Evolutionary conservation across 2,329 filamentous ascomycete genomes (phyloP).

Genomic region (Xylariaceae sp.): DNA sequence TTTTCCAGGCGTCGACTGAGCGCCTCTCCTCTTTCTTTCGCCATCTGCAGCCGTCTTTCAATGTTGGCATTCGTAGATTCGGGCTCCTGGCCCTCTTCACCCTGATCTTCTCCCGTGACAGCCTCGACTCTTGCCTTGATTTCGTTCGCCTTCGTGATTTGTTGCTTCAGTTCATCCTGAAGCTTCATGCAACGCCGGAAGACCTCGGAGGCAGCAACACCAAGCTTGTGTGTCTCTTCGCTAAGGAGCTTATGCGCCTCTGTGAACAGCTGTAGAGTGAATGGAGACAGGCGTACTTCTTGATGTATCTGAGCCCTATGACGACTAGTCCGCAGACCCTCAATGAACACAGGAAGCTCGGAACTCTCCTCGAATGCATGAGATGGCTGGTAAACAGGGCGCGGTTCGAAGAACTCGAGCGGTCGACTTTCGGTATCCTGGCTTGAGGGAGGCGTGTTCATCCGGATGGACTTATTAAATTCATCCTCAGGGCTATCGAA

Average conservation of each 20-base stretch:
- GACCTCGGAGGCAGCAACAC: constrained; percentile 64
- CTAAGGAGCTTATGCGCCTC: constrained; percentile 67
- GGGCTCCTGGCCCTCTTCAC: constrained; percentile 45
- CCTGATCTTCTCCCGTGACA: constrained; percentile 55
- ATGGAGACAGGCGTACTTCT: constrained; percentile 63
- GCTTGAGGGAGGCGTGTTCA: constrained; percentile 41
- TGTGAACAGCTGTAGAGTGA: constrained; percentile 66
- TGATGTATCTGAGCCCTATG: constrained; percentile 59
- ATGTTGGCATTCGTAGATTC: constrained; percentile 53
- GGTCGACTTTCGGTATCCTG: constrained; percentile 42
- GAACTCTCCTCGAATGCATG: constrained; percentile 55
- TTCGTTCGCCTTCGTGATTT: constrained; percentile 61
- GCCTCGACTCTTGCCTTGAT: constrained; percentile 61
- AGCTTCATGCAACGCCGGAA: constrained; percentile 66
- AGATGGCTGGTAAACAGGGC: constrained; percentile 60
- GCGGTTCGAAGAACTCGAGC: constrained; percentile 54
- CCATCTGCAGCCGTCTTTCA: constrained; percentile 46
- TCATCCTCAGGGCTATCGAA: constrained; percentile 56
- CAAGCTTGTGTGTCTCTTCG: constrained; percentile 63
- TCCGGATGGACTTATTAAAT: constrained; percentile 36
- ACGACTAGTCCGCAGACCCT: constrained; percentile 52
- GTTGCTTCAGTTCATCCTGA: constrained; percentile 60
- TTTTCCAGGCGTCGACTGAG: constrained; percentile 49
- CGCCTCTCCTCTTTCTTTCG: constrained; percentile 44
- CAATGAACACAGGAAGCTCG: constrained; percentile 50